Base-by-base conservation (phyloP, 805 yeast species). In the Pichia membranifaciens region DNA sequence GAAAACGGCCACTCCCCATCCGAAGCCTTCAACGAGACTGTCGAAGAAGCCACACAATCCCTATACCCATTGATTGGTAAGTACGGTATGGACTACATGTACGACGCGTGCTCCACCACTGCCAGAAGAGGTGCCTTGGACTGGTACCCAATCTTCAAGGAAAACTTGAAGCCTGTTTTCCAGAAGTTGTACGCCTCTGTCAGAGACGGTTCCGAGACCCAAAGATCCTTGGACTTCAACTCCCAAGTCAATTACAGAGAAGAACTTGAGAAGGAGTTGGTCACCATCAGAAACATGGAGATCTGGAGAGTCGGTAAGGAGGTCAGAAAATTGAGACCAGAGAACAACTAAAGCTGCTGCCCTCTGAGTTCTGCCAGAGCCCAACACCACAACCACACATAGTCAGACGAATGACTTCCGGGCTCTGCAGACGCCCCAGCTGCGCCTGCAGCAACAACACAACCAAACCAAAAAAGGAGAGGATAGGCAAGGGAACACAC, bases 11-110 rank as follows among this genome's bases (percentile, higher is more conserved):
- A 93, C 84, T 80, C 97, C 58, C 99, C 99, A 78, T 88, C 97
- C 53, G 99, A 93, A 81, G 98, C 99, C 64, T 93, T 93, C 90
- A 93, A 93, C 76, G 99, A 93, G 81, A 93, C 99, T 62, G 99
- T 93, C 61, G 99, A 93, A 81, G 99, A 93, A 79, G 99, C 99
- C 59, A 93, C 99, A 57, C 99, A 93, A 79, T 93, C 98, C 49
- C 81, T 93, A 66, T 93, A 93, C 87, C 99, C 99, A 75, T 84
- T 93, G 79, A 73, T 93, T 63, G 99, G 99, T 76, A 89, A 88
- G 76, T 87, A 93, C 82, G 99, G 99, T 78, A 93, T 93, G 99
- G 99, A 93, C 77, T 93, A 93, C 91, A 93, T 93, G 99, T 93
- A 93, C 83, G 98, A 93, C 70, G 99, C 99, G 65, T 93, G 99